These are phyloP conservation scores for Phytopythium delawarense DNA, from an alignment of 352 stramenopile genomes.

Conservation along the genomic window DNA sequence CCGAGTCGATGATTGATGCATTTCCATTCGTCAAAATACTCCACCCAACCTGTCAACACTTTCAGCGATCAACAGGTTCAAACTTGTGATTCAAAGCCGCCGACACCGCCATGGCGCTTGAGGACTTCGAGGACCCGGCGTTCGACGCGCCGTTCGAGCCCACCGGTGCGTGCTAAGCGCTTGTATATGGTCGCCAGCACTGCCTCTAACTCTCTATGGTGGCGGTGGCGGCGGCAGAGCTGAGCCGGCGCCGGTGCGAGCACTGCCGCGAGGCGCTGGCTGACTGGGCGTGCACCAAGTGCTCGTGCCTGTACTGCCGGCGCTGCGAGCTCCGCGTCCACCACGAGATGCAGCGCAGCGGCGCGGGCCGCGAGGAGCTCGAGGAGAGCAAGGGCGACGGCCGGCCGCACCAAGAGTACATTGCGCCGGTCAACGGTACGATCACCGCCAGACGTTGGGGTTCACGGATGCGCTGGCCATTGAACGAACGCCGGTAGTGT, in stretches of 20 bases:
- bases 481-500: constrained; percentile 23
- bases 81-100: not conserved
- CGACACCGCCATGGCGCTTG: constrained; percentile 13
- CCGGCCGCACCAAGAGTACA: constrained; percentile 42
- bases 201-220: no score
- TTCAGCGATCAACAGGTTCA: not conserved
- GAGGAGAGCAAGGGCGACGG: constrained; percentile 46
- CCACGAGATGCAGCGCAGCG: constrained; percentile 18
- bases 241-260: constrained; percentile 40
- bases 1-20: no score
- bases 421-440: constrained; percentile 42
- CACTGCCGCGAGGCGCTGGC: constrained; percentile 34
- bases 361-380: constrained; percentile 13
- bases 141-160: constrained; percentile 32
- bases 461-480: no score
- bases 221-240: constrained; percentile 16
- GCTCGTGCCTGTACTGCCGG: constrained; percentile 37
- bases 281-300: constrained; percentile 39
- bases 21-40: no score
- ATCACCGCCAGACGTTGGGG: no score
- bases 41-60: not conserved
- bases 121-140: constrained; percentile 30
- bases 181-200: no score
- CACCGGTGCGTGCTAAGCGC: constrained; percentile 13
- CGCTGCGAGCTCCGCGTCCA: constrained; percentile 44